Base-by-base conservation (phyloP, 352 stramenopile genomes). In the Phytophthora colocasiae region DNA sequence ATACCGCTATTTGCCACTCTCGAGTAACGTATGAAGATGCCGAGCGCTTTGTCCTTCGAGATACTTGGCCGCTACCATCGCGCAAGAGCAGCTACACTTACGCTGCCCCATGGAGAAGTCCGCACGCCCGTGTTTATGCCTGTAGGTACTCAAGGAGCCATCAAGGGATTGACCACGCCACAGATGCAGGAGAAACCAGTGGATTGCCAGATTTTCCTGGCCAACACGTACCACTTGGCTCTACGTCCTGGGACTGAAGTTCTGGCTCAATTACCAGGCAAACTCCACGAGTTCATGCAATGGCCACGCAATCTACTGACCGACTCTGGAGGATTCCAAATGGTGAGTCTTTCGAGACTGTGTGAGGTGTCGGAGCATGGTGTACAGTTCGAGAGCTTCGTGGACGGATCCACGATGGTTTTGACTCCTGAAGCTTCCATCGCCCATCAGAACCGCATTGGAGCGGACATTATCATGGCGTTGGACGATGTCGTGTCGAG, bases 241-340 rank as follows among this genome's bases (percentile, higher is more conserved):
- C 77, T 98, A 56, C 90, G 98, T 62, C 97, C 97, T 2, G 95
- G 95, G 15, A 98, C 96, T 3, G 75, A 97, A 8, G 69, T 93
- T 27, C 50, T 94, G n/a, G 79, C 69, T 12, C 77, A 92, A 49
- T 72, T 98, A 40, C 59, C 38, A 9, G 92, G 91, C 29, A 96
- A 97, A 53, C 77, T 99, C 29, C 97, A 99, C 80, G 85, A 96
- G 56, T 99, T 99, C 71, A 99, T 99, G 93, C 81, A 95, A 64
- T 98, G 96, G 93, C 69, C 80, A 32, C 77, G 85, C 39, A 97
- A 98, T 71, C 83, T 99, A 56, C 75, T 99, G 34, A 99, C 97
- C 3, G 97, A 99, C 81, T 98, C 87, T 38, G 97, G 97, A 51
- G 97, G 97, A 9, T 99, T 99, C 87, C 97, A 99, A 79, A 99